A percentile compares a stretch with the other conserved stretches of the same genome.
phyloP scores from a whole-genome alignment of 495 filamentous ascomycete genomes.

The Trichoderma asperelloides region DNA sequence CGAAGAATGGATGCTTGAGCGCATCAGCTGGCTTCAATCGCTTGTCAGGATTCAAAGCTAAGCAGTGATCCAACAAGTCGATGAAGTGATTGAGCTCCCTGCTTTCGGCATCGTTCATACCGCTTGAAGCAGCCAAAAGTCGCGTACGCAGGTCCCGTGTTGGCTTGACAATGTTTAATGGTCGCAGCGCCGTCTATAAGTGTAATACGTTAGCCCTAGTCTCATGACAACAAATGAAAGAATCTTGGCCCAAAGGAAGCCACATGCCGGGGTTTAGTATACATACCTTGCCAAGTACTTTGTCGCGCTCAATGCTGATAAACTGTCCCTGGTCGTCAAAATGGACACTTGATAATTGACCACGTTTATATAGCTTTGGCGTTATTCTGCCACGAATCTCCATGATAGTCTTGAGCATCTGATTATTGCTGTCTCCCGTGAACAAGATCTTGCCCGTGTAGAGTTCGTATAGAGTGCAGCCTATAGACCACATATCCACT shows the following conservation, averaged over 20 bases:
- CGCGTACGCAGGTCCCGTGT: slow-evolving; percentile 73
- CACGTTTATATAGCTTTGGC: slow-evolving; percentile 73
- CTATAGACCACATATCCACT: slow-evolving; percentile 95
- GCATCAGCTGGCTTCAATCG: slow-evolving; percentile 80
- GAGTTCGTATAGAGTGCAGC: slow-evolving; percentile 92
- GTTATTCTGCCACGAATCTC: slow-evolving; percentile 91
- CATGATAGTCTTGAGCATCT: slow-evolving; percentile 93
- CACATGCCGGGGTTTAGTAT: slow-evolving; percentile 9
- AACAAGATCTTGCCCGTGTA: slow-evolving; percentile 98
- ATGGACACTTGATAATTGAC: slow-evolving; percentile 61
- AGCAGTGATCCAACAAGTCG: slow-evolving; percentile 77
- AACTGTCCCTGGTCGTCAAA: slow-evolving; percentile 88
- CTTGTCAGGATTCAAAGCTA: slow-evolving; percentile 89
- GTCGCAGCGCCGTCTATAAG: slow-evolving; percentile 52
- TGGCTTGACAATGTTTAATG: slow-evolving; percentile 68
- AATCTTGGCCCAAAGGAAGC: too few species aligned
- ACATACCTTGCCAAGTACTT: slow-evolving; percentile 67
- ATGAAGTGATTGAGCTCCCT: slow-evolving; percentile 75
- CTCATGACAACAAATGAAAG: not conserved
- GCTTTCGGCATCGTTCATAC: slow-evolving; percentile 62
- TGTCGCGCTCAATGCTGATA: slow-evolving; percentile 75
- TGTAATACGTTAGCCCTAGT: not conserved
- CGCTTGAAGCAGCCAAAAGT: slow-evolving; percentile 61
- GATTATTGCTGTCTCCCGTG: slow-evolving; percentile 90
- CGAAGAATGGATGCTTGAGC: slow-evolving; percentile 73